Evolutionary conservation across 1,139 yeast species (phyloP), one percentile per base, ranked within the genome.

Genomic region (Lizanozyma gosingica): DNA sequence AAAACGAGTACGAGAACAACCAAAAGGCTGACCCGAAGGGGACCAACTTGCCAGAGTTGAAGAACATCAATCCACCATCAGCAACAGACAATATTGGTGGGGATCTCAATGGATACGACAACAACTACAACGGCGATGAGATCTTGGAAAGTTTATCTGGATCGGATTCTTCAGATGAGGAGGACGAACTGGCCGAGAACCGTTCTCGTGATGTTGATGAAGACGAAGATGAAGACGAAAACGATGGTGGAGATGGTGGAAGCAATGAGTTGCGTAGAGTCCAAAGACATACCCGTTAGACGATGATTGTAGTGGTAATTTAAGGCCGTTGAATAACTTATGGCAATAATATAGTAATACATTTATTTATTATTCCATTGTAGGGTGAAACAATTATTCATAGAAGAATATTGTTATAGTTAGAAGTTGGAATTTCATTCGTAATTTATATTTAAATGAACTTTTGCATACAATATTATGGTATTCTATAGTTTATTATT

Each of bases 1-100:
- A 45, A 41, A 58, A 61, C 41, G 60, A 55, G 42, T 53, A 27
- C 11, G 33, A 27, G 11, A 27, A 27, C 33, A 9, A 9, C 11
- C 11, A 27, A 27, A 27, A 9, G 33, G 33, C 11, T 9, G 33
- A 27, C 33, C 11, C 9, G 9, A 27, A 27, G 33, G 33, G 44
- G 44, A 41, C 18, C 11, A 45, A 33, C 54, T 42, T 59, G 60
- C 4, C 52, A 6, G 17, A 17, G 34, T 37, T 34, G 3, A 37
- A 8, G 14, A 15, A 29, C 9, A 17, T 14, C 15, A 27, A 14
- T 37, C 32, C 34, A 15, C 32, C 34, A 4, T 18, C 34, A 14
- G 32, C 36, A 11, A 35, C 35, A 27, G 14, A 17, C 29, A 22
- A 22, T 15, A 15, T 33, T 22, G 36, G 37, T 9, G 34, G 18